Percentiles rank a stretch among this genome's conserved stretches.
phyloP scores from a whole-genome alignment of 2,329 filamentous ascomycete species.

The Clarireedia monteithiana region DNA sequence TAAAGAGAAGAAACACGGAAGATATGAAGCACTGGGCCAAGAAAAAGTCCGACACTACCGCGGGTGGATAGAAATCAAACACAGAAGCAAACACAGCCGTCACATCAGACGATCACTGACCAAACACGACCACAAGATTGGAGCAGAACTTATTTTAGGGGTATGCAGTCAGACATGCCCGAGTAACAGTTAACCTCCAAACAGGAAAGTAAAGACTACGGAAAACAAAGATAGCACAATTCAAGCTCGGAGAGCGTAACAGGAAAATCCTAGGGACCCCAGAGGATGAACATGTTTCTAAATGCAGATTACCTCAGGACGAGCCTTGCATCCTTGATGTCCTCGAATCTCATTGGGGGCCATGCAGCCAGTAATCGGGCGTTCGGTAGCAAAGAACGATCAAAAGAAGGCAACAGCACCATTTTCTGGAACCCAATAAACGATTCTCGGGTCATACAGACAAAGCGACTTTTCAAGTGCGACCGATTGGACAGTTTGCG shows the following conservation, averaged over 20 bases:
- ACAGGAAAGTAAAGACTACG: not conserved
- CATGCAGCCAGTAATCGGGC: not conserved
- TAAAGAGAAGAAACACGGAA: too few relatives aligned
- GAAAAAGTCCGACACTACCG: not conserved
- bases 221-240: not conserved
- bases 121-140: not conserved
- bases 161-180: constrained; percentile 6
- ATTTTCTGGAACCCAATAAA: not conserved
- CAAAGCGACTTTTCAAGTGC: not conserved
- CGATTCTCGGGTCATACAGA: not conserved
- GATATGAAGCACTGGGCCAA: too few relatives aligned
- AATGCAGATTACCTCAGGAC: not conserved
- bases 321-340: not conserved
- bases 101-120: not conserved
- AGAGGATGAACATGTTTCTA: not conserved
- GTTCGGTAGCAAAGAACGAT: not conserved
- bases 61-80: not conserved
- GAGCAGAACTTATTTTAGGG: not conserved
- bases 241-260: not conserved
- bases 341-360: constrained; percentile 4
- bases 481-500: constrained; percentile 1
- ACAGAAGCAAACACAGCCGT: constrained; percentile 11
- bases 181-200: not conserved
- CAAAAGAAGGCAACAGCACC: not conserved
- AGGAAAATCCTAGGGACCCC: constrained; percentile 5